These are phyloP conservation scores for Coccomyxa subellipsoidea DNA, from an alignment of 163 green algal genomes.

Conservation along the genomic window DNA sequence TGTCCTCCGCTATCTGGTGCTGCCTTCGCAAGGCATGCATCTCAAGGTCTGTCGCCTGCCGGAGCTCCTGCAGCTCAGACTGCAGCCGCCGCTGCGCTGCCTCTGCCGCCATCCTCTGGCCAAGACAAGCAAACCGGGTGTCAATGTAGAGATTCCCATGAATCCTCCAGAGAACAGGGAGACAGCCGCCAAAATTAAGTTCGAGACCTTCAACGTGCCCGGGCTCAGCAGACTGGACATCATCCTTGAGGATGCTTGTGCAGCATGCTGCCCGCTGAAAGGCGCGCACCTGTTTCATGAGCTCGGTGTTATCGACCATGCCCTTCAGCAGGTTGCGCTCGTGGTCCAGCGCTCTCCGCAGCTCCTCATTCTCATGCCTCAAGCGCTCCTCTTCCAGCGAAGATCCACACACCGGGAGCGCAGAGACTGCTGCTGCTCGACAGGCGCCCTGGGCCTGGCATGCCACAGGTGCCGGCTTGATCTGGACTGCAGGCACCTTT, in stretches of 20 bases:
- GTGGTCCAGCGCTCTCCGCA: neutral
- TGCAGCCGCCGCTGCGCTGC: neutral
- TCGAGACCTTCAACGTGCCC: too few relatives aligned
- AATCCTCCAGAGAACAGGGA: too few relatives aligned
- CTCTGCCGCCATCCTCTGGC: neutral
- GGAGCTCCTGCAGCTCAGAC: neutral
- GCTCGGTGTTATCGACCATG: neutral
- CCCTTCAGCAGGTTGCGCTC: neutral
- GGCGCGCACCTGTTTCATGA: neutral
- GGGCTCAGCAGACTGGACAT: neutral
- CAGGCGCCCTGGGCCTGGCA: neutral
- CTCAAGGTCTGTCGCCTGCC: neutral
- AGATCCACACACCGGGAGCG: neutral
- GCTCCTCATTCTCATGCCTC: neutral
- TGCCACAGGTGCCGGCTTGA: neutral
- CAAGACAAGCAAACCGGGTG: neutral
- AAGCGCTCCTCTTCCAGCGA: neutral
- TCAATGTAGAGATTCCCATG: neutral
- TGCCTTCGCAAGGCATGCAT: neutral
- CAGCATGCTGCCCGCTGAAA: too few relatives aligned
- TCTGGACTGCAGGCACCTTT: neutral
- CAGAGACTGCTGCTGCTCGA: neutral
- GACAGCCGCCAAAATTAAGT: too few relatives aligned
- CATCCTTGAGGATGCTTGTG: too few relatives aligned
- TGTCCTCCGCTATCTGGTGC: neutral